Percentiles rank a stretch among this genome's conserved stretches.
Conservation (phyloP, 1,284 basidiomycete species). For the Ganoderma boninense region DNA sequence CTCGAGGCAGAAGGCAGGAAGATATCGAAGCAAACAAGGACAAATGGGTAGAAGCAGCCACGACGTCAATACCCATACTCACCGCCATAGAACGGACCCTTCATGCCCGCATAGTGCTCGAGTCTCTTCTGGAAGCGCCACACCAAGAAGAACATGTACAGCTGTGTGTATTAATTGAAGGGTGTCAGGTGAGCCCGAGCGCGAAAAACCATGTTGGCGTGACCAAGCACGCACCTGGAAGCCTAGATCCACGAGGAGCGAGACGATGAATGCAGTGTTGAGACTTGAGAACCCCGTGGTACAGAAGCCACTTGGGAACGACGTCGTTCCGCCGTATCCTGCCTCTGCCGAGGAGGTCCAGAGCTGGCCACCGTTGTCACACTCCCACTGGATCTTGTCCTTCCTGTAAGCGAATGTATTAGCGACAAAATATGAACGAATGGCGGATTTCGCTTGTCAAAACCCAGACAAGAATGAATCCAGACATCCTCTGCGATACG, state of each 20-base stretch:
- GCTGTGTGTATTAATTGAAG: constrained; percentile 44
- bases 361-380: constrained; percentile 75
- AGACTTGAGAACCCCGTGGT: constrained; percentile 68
- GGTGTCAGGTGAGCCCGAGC: constrained; percentile 24
- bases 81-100: constrained; percentile 70
- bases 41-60: constrained; percentile 12
- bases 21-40: constrained; percentile 20
- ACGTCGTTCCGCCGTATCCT: constrained; percentile 48
- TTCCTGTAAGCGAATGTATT: constrained; percentile 51
- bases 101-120: constrained; percentile 71
- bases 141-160: constrained; percentile 77
- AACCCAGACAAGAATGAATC: constrained; percentile 2
- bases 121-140: constrained; percentile 77
- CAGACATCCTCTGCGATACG: not conserved
- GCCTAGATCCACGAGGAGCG: constrained; percentile 69
- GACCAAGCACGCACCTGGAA: constrained; percentile 61
- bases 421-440: constrained; percentile 26
- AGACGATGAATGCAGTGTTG: constrained; percentile 73
- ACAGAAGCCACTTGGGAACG: constrained; percentile 71
- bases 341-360: constrained; percentile 63
- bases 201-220: constrained; percentile 12
- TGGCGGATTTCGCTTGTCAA: not conserved
- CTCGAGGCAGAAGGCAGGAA: constrained; percentile 7
- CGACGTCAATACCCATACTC: constrained; percentile 46
- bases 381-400: constrained; percentile 80